Base-by-base conservation (phyloP, 1,284 basidiomycete species). In the Moniliophthora roreri region DNA sequence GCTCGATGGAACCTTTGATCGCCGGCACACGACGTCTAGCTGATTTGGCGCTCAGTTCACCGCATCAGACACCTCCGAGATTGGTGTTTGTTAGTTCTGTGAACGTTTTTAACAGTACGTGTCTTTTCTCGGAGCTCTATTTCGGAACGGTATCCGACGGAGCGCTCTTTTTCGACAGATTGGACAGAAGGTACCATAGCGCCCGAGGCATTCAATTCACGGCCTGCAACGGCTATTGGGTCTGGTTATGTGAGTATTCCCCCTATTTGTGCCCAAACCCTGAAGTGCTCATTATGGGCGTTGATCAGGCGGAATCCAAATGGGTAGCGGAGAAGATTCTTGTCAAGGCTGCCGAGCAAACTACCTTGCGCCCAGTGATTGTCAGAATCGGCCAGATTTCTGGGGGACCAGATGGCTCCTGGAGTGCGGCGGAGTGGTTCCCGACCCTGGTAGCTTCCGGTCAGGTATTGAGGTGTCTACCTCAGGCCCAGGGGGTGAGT, bases 61-160 rank as follows among this genome's bases (percentile, higher is more conserved):
- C 59, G 4, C 60, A 55, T 42, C 21, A 48, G 4, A 48, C 41
- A 1, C 60, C 64, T 9, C 62, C 66, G 16, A 51, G 53, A 2
- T 35, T 69, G 9, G 28, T 67, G 4, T 67, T 67, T 54, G 58
- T 60, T 5, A 68, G 66, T 51, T 61, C 60, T 21, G 53, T 67
- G 11, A 56, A 59, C 20, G 54, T 66, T 9, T 62, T 64, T 42
- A 52, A 51, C 37, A 56, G 66, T 67, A 47, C 38, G 60, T 58
- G 15, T 15, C 16, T 40, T 9, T n/a, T 3, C 46, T n/a, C n/a
- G n/a, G n/a, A n/a, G n/a, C 15, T 40, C 28, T 20, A 23, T 21
- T 45, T 21, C n/a, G 26, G 11, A 9, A 2, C 13, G 8, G 28
- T 11, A 34, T 24, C 21, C 7, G 24, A 10, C 16, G 23, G 16